Evolutionary conservation across 805 yeast genomes (phyloP).

Genomic region (Yueomyces sp.): DNA sequence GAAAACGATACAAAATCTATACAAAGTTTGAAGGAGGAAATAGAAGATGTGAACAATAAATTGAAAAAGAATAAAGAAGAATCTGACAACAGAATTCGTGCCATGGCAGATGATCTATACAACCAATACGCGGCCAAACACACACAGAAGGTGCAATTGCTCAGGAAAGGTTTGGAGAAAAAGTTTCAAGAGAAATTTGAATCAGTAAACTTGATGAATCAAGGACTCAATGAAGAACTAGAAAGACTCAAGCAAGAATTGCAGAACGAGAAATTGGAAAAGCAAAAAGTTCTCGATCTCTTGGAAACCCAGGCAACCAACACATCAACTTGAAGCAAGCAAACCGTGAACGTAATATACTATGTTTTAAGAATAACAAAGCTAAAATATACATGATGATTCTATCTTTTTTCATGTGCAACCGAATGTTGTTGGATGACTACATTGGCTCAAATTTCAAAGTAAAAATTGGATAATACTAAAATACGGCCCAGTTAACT

Average conservation of each 20-base stretch:
- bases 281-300: slow-evolving; percentile 39
- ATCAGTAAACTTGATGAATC: slow-evolving; percentile 30
- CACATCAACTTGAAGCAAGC: too few relatives aligned
- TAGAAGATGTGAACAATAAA: slow-evolving; percentile 24
- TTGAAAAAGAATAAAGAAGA: slow-evolving; percentile 30
- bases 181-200: slow-evolving; percentile 36
- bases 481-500: too few relatives aligned
- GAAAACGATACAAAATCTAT: slow-evolving; percentile 8
- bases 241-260: slow-evolving; percentile 37
- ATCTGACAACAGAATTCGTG: slow-evolving; percentile 41
- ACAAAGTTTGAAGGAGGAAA: slow-evolving; percentile 3
- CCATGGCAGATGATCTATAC: slow-evolving; percentile 57
- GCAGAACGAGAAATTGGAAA: slow-evolving; percentile 41
- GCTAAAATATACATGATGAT: too few relatives aligned
- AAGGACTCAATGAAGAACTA: slow-evolving; percentile 35
- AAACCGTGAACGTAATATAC: too few relatives aligned
- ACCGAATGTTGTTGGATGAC: too few relatives aligned
- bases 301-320: slow-evolving; percentile 25
- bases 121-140: slow-evolving; percentile 67
- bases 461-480: too few relatives aligned
- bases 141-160: slow-evolving; percentile 50
- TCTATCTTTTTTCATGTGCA: too few relatives aligned
- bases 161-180: slow-evolving; percentile 45
- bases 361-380: too few relatives aligned
- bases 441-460: too few relatives aligned